Evolutionary conservation across 441 rosid species (phyloP), one percentile per base, ranked within the genome.

Genomic region (Euphorbia celastroides): DNA sequence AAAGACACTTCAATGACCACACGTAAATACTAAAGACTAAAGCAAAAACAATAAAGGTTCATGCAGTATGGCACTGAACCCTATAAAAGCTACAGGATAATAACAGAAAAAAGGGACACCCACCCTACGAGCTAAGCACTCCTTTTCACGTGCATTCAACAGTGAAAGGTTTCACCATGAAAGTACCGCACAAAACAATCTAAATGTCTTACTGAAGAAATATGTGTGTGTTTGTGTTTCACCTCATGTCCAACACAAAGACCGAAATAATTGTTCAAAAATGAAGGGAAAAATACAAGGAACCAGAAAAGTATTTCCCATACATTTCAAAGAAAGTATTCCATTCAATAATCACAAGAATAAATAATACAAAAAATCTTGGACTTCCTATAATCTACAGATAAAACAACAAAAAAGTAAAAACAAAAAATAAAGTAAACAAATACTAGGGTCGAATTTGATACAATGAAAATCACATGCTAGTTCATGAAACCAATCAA

Each of bases 1-100:
- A 79, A 71, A 26, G 70, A 44, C 52, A 67, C 48, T 60, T 17
- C 36, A 52, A 38, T 9, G 12, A 38, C 27, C 26, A 13, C n/a
- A 51, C 20, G 30, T 25, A 59, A 65, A 69, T 25, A 68, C 25
- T 3, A 10, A 64, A 60, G 65, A 25, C 41, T 22, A 26, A 60
- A 67, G 57, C 20, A 73, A n/a, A n/a, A n/a, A 59, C 44, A 62
- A 12, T 63, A 22, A 28, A 22, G 27, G 22, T 13, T 32, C 56
- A 31, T 31, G 59, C 9, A 25, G 50, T 17, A 9, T 32, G 12
- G 16, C 59, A 31, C 13, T 57, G 58, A 36, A 19, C 23, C 25
- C 20, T 5, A 60, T 0, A 60, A 60, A n/a, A 48, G n/a, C n/a
- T n/a, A n/a, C 16, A 48, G 44, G 17, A 26, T 16, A 41, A 10